phyloP scores from a whole-genome alignment of 768 basidiomycete genomes.

The Crucibulum laeve region DNA sequence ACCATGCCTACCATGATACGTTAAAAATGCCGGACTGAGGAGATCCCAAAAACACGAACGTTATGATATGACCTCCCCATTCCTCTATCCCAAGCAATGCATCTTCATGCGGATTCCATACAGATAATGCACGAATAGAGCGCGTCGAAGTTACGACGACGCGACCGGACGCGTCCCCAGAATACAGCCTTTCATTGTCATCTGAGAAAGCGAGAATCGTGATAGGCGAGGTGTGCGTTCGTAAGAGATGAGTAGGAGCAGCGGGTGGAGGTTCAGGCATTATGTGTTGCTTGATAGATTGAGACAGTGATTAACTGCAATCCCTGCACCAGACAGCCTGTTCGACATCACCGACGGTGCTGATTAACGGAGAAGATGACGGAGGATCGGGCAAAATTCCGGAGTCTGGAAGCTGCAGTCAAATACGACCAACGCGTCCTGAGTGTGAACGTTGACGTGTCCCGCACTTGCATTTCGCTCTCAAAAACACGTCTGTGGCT shows the following conservation, averaged over 20 bases:
- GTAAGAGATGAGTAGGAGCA: slow-evolving; percentile 69
- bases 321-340: too few relatives aligned
- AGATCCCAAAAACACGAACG: slow-evolving; percentile 48
- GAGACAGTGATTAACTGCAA: too few relatives aligned
- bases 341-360: too few relatives aligned
- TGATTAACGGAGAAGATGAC: too few relatives aligned
- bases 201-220: slow-evolving; percentile 57
- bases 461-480: background rate
- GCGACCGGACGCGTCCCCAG: slow-evolving; percentile 79
- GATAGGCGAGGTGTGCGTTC: slow-evolving; percentile 66
- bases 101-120: slow-evolving; percentile 79
- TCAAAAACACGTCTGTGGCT: background rate
- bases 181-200: slow-evolving; percentile 80
- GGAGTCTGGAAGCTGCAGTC: background rate
- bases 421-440: background rate
- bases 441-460: background rate
- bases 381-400: too few relatives aligned
- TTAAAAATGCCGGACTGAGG: slow-evolving; percentile 1
- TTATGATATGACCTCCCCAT: slow-evolving; percentile 62
- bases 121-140: slow-evolving; percentile 64
- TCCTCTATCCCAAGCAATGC: slow-evolving; percentile 78
- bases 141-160: slow-evolving; percentile 74
- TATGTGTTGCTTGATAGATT: background rate
- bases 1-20: slow-evolving; percentile 65
- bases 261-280: slow-evolving; percentile 33